These are phyloP conservation scores for Lichina pygmaea DNA, from an alignment of 495 filamentous ascomycete species.

Conservation along the genomic window DNA sequence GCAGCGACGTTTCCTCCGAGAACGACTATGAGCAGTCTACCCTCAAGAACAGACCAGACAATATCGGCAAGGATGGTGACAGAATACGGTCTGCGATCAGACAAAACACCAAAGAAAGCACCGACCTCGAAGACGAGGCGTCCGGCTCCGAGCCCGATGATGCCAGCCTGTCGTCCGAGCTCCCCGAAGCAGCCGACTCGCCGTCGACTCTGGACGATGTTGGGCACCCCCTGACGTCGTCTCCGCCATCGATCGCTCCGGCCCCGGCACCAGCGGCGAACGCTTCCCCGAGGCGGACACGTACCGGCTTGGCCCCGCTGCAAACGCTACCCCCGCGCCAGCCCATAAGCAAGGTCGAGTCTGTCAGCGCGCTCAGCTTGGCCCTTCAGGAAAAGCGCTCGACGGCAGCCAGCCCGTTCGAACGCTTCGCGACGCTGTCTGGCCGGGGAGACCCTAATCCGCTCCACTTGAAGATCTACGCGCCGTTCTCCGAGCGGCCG, in stretches of 20 bases:
- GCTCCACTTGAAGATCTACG: slow-evolving; percentile 62
- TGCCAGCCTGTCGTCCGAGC: slow-evolving; percentile 38
- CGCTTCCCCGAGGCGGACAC: slow-evolving; percentile 30
- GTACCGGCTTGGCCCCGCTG: slow-evolving; percentile 26
- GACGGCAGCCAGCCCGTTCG: slow-evolving; percentile 59
- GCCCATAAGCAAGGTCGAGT: slow-evolving; percentile 62
- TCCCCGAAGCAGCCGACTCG: slow-evolving; percentile 36
- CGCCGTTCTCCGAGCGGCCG: slow-evolving; percentile 49
- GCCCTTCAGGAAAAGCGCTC: slow-evolving; percentile 53
- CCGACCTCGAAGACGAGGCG: slow-evolving; percentile 19
- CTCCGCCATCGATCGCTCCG: slow-evolving; percentile 13
- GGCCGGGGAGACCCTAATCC: slow-evolving; percentile 67
- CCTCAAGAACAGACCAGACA: slow-evolving; percentile 31
- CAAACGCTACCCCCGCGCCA: slow-evolving; percentile 72
- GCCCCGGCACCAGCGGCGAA: slow-evolving; percentile 17
- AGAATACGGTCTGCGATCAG: slow-evolving; percentile 6
- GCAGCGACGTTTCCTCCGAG: slow-evolving; percentile 78
- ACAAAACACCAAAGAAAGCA: background rate
- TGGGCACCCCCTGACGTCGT: slow-evolving; percentile 11
- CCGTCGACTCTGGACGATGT: slow-evolving; percentile 27
- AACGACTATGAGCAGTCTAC: slow-evolving; percentile 51
- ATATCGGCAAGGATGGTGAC: slow-evolving; percentile 19
- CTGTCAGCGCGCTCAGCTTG: slow-evolving; percentile 43
- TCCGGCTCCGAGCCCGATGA: slow-evolving; percentile 36
- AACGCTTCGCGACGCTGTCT: slow-evolving; percentile 60